A percentile compares a stretch with the other conserved stretches of the same genome.
Evolutionary conservation across 2,329 filamentous ascomycete genomes (phyloP).

Genomic region (Coniochaeta sp.): DNA sequence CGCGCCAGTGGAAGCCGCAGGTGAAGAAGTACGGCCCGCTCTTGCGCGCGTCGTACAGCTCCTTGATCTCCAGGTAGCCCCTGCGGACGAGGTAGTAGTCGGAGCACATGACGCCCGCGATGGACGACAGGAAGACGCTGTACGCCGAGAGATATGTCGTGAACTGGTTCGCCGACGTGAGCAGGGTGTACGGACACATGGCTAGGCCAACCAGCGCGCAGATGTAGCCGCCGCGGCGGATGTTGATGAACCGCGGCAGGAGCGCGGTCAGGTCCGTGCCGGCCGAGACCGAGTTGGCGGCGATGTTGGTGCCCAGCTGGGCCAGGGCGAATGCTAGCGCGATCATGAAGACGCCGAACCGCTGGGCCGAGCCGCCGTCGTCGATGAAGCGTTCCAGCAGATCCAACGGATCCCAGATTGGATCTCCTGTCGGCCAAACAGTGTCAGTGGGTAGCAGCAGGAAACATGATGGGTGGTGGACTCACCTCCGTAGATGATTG

Average conservation of each 20-base stretch:
- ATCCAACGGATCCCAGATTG: conserved; percentile 67
- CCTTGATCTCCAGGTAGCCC: conserved; percentile 71
- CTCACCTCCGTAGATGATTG: conserved; percentile 49
- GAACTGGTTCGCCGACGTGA: conserved; percentile 71
- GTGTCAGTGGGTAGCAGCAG: not conserved
- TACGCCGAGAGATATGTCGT: conserved; percentile 89
- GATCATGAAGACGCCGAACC: conserved; percentile 71
- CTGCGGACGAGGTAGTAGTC: conserved; percentile 85
- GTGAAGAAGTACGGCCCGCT: conserved; percentile 66
- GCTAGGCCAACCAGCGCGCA: conserved; percentile 72
- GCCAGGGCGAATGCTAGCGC: conserved; percentile 65
- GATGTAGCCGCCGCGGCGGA: conserved; percentile 80
- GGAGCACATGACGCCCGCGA: conserved; percentile 81
- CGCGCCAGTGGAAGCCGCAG: conserved; percentile 73
- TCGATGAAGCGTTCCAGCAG: conserved; percentile 61
- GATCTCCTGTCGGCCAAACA: conserved; percentile 25
- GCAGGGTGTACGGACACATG: conserved; percentile 81
- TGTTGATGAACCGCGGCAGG: conserved; percentile 72
- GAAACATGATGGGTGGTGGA: not conserved
- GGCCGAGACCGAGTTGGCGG: conserved; percentile 77
- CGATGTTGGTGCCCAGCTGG: conserved; percentile 80
- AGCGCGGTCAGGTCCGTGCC: conserved; percentile 78
- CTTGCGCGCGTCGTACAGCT: conserved; percentile 67
- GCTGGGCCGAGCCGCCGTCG: conserved; percentile 58
- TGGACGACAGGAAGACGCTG: conserved; percentile 87